phyloP scores from a whole-genome alignment of 768 basidiomycete species.

The Tulasnella sp. region DNA sequence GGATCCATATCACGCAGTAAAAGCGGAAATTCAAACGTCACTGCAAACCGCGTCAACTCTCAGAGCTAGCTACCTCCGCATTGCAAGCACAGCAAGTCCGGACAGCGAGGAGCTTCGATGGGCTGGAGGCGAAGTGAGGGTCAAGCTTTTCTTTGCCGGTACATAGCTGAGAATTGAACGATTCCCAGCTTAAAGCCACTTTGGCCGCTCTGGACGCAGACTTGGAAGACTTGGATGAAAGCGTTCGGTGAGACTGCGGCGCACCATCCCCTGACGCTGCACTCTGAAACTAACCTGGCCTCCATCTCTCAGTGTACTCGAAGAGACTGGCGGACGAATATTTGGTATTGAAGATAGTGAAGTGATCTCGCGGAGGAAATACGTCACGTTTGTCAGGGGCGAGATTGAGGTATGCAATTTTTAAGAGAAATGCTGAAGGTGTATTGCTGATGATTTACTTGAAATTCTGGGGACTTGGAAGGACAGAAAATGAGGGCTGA shows the following conservation, averaged over 20 bases:
- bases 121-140: conserved; percentile 64
- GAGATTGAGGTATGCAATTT: conserved; percentile 66
- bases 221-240: conserved; percentile 87
- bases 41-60: conserved; percentile 64
- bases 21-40: conserved; percentile 71
- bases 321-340: conserved; percentile 70
- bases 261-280: neutral
- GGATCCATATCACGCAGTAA: conserved; percentile 84
- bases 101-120: conserved; percentile 75
- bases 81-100: conserved; percentile 61
- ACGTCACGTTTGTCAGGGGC: conserved; percentile 62
- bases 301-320: conserved; percentile 57
- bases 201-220: conserved; percentile 76
- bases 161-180: neutral
- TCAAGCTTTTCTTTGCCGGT: neutral
- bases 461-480: conserved; percentile 31
- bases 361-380: conserved; percentile 63
- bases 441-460: neutral
- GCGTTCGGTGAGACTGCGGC: conserved; percentile 57
- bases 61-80: conserved; percentile 67
- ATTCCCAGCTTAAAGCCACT: conserved; percentile 54
- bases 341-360: conserved; percentile 78
- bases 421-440: neutral
- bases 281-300: neutral
- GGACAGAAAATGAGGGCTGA: conserved; percentile 70